Evolutionary conservation across 2,329 filamentous ascomycete species (phyloP), one percentile per base, ranked within the genome.

Genomic region (Aspergillus aculeatus): DNA sequence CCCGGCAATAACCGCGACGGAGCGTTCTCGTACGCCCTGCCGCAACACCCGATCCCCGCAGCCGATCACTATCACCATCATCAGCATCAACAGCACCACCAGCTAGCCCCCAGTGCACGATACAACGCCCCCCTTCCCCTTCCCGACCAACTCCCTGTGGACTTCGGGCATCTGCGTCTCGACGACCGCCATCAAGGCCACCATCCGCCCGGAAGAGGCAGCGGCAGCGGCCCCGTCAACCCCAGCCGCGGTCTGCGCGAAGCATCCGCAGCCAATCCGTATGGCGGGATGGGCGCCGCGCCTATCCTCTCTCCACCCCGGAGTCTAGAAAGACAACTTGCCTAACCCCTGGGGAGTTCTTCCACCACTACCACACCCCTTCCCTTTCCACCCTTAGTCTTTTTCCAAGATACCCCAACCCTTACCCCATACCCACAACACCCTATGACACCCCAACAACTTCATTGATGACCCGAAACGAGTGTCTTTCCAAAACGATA

Each of bases 1-100:
- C 92, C 92, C 0, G 88, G 73, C n/a, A 69, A 70, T 24, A 69
- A 73, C 12, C 66, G 71, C 35, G 70, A 68, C 24, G 35, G 31
- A 21, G 63, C 69, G 11, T 62, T 71, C 47, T 62, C 64, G 29
- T 73, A 67, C 49, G 54, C 60, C 21, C 62, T 68, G 44, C 57
- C 68, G n/a, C 63, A 65, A 21, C 26, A 9, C 7, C 50, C 57
- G 14, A 23, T 50, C 14, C 32, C 59, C n/a, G 24, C 55, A 6
- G 53, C 57, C n/a, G 54, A 61, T 31, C 49, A 56, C 10, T 59
- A 63, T 16, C 59, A 69, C 4, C 67, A 65, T 44, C 38, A 44
- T n/a, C 38, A 19, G 5, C 38, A 29, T 7, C 26, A 29, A 7
- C 26, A 7, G 26, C 26, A 29, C 5, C 26, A 44, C 32, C 32